A percentile compares a stretch with the other conserved stretches of the same genome.
Evolutionary conservation across 1,284 basidiomycete species (phyloP).

Genomic region (Rhodotorula sp.): DNA sequence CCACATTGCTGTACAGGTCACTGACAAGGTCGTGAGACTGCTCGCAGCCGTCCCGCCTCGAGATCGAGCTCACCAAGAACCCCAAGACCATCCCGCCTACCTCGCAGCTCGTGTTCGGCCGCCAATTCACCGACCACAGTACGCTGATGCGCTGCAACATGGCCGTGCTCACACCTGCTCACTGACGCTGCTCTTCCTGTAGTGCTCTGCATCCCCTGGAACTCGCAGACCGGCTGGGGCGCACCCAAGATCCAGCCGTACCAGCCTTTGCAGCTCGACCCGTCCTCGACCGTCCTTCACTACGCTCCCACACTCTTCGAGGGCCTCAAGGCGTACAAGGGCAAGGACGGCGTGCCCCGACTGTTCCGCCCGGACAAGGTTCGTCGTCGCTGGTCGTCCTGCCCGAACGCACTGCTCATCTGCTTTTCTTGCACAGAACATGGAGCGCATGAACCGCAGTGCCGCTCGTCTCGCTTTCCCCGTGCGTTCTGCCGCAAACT

Average conservation of each 20-base stretch:
- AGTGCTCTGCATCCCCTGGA: slow-evolving; percentile 83
- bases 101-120: slow-evolving; percentile 52
- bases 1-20: neutral
- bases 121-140: slow-evolving; percentile 77
- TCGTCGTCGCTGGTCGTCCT: neutral
- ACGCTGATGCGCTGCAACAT: neutral
- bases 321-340: slow-evolving; percentile 94
- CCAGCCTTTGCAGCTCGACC: slow-evolving; percentile 73
- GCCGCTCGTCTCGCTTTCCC: slow-evolving; percentile 68
- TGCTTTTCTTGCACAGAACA: slow-evolving; percentile 62
- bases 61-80: slow-evolving; percentile 28
- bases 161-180: neutral
- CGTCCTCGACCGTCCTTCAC: slow-evolving; percentile 80
- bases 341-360: slow-evolving; percentile 73
- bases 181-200: neutral
- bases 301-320: slow-evolving; percentile 90
- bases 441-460: slow-evolving; percentile 71
- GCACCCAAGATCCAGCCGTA: slow-evolving; percentile 82
- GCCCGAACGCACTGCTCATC: neutral
- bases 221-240: slow-evolving; percentile 70
- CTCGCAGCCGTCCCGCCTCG: slow-evolving; percentile 30
- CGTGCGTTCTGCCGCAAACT: slow-evolving; percentile 19
- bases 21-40: neutral
- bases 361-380: slow-evolving; percentile 91
- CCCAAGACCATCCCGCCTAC: slow-evolving; percentile 35